A percentile compares a stretch with the other conserved stretches of the same genome.
Evolutionary conservation across 257 asterid species (phyloP).

Genomic region (Haberlea rhodopensis): DNA sequence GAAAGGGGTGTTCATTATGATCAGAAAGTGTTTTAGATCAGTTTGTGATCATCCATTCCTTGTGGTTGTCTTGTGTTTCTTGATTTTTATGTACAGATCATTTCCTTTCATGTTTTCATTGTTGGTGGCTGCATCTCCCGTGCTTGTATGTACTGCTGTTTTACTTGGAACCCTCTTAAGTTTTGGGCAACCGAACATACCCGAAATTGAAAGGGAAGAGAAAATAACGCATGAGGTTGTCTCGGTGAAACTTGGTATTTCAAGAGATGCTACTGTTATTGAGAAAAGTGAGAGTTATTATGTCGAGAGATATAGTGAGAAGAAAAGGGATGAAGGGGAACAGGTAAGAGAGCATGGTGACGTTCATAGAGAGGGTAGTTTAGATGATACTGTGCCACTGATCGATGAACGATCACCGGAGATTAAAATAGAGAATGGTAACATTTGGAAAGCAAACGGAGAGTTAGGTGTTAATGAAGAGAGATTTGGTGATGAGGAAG

Average conservation of each 20-base stretch:
- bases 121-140: constrained; percentile 20
- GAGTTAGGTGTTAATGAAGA: constrained; percentile 26
- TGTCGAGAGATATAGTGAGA: constrained; percentile 33
- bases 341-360: not conserved
- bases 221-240: constrained; percentile 30
- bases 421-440: constrained; percentile 35
- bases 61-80: constrained; percentile 35
- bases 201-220: constrained; percentile 38
- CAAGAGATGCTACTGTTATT: constrained; percentile 27
- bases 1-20: constrained; percentile 29
- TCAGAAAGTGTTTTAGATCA: constrained; percentile 36
- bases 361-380: constrained; percentile 28
- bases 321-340: not conserved
- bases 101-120: constrained; percentile 25
- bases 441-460: constrained; percentile 26
- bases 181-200: constrained; percentile 23
- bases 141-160: constrained; percentile 28
- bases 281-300: constrained; percentile 33
- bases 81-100: constrained; percentile 22
- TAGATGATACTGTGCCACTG: constrained; percentile 38
- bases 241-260: constrained; percentile 34
- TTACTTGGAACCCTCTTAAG: constrained; percentile 30
- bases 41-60: constrained; percentile 44
- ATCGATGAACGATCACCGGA: constrained; percentile 39
- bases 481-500: constrained; percentile 29